phyloP scores from a whole-genome alignment of 2,329 filamentous ascomycete species.

The Aspergillus sp. region DNA sequence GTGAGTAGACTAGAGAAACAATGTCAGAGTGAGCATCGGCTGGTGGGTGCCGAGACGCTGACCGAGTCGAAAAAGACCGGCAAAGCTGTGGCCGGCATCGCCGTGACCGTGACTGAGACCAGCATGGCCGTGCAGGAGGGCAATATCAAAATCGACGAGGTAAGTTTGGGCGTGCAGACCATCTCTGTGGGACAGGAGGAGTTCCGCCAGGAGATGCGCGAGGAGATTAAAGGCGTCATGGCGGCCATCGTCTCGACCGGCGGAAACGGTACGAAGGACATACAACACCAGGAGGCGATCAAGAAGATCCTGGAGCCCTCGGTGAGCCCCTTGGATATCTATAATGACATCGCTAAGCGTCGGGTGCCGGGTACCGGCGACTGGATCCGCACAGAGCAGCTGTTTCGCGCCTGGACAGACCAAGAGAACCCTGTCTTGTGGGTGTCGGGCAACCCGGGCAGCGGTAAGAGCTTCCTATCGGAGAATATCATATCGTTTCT shows the following conservation, averaged over 20 bases:
- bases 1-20: slow-evolving; percentile 44
- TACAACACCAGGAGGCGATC: not conserved
- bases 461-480: slow-evolving; percentile 50
- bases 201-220: not conserved
- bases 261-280: not conserved
- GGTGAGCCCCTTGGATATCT: slow-evolving; percentile 46
- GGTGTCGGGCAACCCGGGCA: slow-evolving; percentile 47
- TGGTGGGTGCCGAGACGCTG: slow-evolving; percentile 40
- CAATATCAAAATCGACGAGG: slow-evolving; percentile 8
- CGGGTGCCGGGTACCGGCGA: slow-evolving; percentile 46
- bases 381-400: slow-evolving; percentile 46
- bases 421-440: slow-evolving; percentile 44
- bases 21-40: slow-evolving; percentile 43
- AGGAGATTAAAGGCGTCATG: not conserved
- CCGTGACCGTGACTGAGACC: slow-evolving; percentile 1
- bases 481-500: slow-evolving; percentile 44
- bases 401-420: slow-evolving; percentile 41
- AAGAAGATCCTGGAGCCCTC: slow-evolving; percentile 41
- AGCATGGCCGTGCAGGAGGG: slow-evolving; percentile 9
- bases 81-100: slow-evolving; percentile 5
- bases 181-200: slow-evolving; percentile 4
- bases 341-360: slow-evolving; percentile 41
- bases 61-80: slow-evolving; percentile 10
- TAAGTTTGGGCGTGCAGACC: slow-evolving; percentile 7
- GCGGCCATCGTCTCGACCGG: not conserved